Conservation (phyloP, 2,329 filamentous ascomycete genomes). For the Orbilia ellipsospora region DNA sequence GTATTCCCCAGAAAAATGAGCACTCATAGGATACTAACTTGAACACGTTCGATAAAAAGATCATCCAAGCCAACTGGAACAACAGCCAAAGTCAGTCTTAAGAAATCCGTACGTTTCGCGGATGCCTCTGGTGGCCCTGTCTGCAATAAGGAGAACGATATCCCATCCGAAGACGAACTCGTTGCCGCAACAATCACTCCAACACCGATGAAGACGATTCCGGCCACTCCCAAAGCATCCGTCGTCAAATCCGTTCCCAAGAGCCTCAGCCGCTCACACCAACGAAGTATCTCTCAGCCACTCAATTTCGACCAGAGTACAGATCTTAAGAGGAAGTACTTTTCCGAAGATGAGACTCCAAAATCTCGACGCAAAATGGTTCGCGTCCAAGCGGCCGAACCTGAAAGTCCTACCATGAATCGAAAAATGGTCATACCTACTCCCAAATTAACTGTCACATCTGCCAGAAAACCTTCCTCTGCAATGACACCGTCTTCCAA, state of each 20-base stretch:
- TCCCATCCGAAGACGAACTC: constrained; percentile 45
- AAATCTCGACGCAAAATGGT: constrained; percentile 30
- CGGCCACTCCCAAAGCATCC: constrained; percentile 18
- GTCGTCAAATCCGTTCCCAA: neutral
- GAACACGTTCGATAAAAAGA: constrained; percentile 2
- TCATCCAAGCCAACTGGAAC: constrained; percentile 1
- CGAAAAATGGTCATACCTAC: constrained; percentile 5
- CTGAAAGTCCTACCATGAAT: constrained; percentile 7
- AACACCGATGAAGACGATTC: constrained; percentile 20
- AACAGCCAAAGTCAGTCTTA: constrained; percentile 12
- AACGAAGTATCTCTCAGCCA: neutral
- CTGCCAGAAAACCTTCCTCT: constrained; percentile 1
- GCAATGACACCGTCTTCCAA: neutral
- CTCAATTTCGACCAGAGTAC: constrained; percentile 4
- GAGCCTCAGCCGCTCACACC: neutral
- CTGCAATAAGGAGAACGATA: constrained; percentile 43
- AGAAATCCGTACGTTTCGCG: constrained; percentile 47
- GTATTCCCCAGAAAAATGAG: neutral
- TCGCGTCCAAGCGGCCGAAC: constrained; percentile 4
- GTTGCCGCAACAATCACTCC: constrained; percentile 42
- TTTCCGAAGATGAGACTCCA: constrained; percentile 25
- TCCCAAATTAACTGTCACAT: neutral
- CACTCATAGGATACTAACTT: neutral
- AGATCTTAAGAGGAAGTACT: constrained; percentile 41
- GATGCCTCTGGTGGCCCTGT: neutral